phyloP scores from a whole-genome alignment of 371 early-diverging fungal genomes.

The Mucor lusitanicus region DNA sequence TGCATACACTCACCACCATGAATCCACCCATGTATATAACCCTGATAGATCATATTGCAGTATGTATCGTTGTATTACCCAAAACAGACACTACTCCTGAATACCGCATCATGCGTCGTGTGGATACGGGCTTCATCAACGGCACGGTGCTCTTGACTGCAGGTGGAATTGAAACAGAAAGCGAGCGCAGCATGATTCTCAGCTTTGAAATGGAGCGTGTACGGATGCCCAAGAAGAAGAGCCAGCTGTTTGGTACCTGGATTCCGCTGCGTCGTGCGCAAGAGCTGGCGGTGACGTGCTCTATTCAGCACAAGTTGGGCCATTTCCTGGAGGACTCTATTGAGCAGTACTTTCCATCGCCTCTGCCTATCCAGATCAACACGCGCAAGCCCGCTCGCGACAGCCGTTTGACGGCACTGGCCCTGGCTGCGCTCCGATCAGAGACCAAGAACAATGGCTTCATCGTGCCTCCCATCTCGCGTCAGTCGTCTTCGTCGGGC shows the following conservation, averaged over 20 bases:
- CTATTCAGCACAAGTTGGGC: slow-evolving; percentile 74
- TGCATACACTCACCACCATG: slow-evolving; percentile 20
- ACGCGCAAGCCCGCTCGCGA: slow-evolving; percentile 29
- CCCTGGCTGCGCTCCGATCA: slow-evolving; percentile 23
- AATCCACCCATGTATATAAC: slow-evolving; percentile 70
- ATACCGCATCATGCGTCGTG: slow-evolving; percentile 71
- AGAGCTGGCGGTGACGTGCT: slow-evolving; percentile 82
- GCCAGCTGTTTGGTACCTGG: slow-evolving; percentile 86
- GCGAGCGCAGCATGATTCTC: slow-evolving; percentile 84
- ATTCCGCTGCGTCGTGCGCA: slow-evolving; percentile 86
- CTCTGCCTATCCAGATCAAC: slow-evolving; percentile 59
- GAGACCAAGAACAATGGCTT: slow-evolving; percentile 14
- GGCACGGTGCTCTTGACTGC: slow-evolving; percentile 83
- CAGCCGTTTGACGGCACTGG: slow-evolving; percentile 22
- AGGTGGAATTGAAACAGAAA: slow-evolving; percentile 85
- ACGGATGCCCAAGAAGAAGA: slow-evolving; percentile 73
- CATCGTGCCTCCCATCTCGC: slow-evolving; percentile 25
- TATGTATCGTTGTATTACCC: slow-evolving; percentile 70
- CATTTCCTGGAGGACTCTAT: slow-evolving; percentile 79
- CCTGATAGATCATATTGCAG: slow-evolving; percentile 71
- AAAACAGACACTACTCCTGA: slow-evolving; percentile 45
- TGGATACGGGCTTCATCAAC: slow-evolving; percentile 83
- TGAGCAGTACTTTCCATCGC: slow-evolving; percentile 72
- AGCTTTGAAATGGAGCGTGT: slow-evolving; percentile 84
- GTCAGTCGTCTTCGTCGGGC: slow-evolving; percentile 18